These are phyloP conservation scores for Cerioporus squamosus DNA, from an alignment of 1,284 basidiomycete species.

Conservation along the genomic window DNA sequence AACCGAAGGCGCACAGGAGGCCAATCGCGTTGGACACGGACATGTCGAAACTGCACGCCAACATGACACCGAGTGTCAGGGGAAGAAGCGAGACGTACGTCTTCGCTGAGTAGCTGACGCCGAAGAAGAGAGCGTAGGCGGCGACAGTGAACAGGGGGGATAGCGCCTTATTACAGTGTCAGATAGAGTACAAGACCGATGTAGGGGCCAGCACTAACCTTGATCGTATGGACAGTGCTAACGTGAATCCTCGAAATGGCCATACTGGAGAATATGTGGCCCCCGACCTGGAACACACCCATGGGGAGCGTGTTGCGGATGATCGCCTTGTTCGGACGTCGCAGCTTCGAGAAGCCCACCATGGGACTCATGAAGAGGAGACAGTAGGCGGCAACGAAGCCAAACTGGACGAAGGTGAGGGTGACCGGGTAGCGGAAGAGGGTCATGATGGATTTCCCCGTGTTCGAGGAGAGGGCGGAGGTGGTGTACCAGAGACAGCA, in stretches of 20 bases:
- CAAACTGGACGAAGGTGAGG: slow-evolving; percentile 97
- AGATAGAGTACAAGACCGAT: background rate
- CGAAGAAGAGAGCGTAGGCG: slow-evolving; percentile 91
- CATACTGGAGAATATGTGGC: slow-evolving; percentile 96
- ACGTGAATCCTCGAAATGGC: slow-evolving; percentile 97
- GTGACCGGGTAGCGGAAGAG: slow-evolving; percentile 89
- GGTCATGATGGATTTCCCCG: slow-evolving; percentile 86
- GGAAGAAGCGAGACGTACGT: slow-evolving; percentile 97
- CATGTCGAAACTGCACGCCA: slow-evolving; percentile 94
- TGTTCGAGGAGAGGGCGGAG: slow-evolving; percentile 88
- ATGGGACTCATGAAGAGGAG: slow-evolving; percentile 78
- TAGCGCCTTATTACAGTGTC: slow-evolving; percentile 66
- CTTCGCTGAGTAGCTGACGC: slow-evolving; percentile 88
- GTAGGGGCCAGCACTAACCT: slow-evolving; percentile 58
- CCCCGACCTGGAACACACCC: slow-evolving; percentile 95
- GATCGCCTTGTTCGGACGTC: slow-evolving; percentile 74
- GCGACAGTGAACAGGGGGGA: slow-evolving; percentile 97
- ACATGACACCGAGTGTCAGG: slow-evolving; percentile 95
- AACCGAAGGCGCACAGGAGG: slow-evolving; percentile 90
- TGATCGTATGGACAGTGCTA: slow-evolving; percentile 98
- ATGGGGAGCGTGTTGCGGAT: slow-evolving; percentile 85
- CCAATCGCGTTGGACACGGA: slow-evolving; percentile 85
- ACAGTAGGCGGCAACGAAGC: slow-evolving; percentile 89
- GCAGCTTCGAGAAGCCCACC: slow-evolving; percentile 69
- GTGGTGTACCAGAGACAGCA: slow-evolving; percentile 84